Base-by-base conservation (phyloP, 768 basidiomycete species). In the Podaxis rugospora region DNA sequence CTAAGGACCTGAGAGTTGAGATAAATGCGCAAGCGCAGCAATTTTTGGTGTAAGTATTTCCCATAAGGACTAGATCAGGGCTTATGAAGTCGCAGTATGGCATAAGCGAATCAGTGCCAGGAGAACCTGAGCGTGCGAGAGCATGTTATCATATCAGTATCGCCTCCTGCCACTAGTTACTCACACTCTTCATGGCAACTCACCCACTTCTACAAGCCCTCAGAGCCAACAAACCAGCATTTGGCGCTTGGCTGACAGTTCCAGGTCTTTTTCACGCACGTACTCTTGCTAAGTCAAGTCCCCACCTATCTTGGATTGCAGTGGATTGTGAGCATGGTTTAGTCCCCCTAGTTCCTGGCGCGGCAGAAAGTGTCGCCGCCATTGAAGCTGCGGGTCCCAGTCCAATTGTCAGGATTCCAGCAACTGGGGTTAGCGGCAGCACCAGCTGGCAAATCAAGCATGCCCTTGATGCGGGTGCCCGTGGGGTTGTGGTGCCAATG, bases 381-480 rank as follows among this genome's bases (percentile, higher is more conserved):
- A 83, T 89, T 40, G 73, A 82, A 1, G 78, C 78, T 7, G 80
- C 79, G 1, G 79, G 78, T 1, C 83, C 84, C 0, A 87, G 82
- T 64, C 74, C 81, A 9, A 64, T 89, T 40, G 82, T 89, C 4
- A 72, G 88, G 27, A 82, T 89, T 51, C 83, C 88, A 5, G 86
- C 86, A 6, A 89, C 87, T 1, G 87, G 86, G 0, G 67, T 78
- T 37, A 81, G 78, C 27, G 73, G 74, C 0, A 80, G 82, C 63
- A 84, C 84, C 2, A 77, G 78, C 58, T 88, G 87, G 86, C 87
- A 88, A 69, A 87, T 89, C 72, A 89, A 89, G 72, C 78, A 84
- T 62, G 87, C 83, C 0, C 77, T 89, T 32, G 88, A 89, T 66
- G 83, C 84, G 0, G 88, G 88, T 4, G 88, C 87, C 16, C 75